These are phyloP conservation scores for Catunica adiposa DNA, from an alignment of 2,329 filamentous ascomycete species.

Conservation along the genomic window DNA sequence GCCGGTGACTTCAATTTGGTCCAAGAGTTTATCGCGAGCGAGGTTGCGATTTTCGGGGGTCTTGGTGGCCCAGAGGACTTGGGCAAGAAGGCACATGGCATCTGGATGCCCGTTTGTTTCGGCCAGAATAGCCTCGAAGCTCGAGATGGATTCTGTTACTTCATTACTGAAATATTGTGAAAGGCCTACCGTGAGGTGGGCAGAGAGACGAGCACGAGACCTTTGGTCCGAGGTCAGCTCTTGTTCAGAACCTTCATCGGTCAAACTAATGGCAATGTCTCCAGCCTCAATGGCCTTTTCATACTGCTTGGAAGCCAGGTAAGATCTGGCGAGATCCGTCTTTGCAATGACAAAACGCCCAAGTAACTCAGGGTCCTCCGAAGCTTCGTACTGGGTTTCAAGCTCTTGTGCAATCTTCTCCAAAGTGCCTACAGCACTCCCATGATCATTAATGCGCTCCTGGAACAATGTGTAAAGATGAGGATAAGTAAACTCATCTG, in stretches of 20 bases:
- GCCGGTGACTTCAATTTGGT: constrained; percentile 55
- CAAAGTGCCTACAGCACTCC: constrained; percentile 46
- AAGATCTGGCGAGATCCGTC: constrained; percentile 70
- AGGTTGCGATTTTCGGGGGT: constrained; percentile 55
- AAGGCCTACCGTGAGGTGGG: constrained; percentile 71
- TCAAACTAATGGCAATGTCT: constrained; percentile 64
- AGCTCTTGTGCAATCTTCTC: constrained; percentile 49
- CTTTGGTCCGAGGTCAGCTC: constrained; percentile 49
- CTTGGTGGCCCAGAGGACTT: constrained; percentile 86
- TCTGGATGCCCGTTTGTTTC: constrained; percentile 66
- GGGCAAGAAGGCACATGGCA: constrained; percentile 70
- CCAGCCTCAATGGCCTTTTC: constrained; percentile 60
- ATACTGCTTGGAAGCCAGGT: constrained; percentile 53
- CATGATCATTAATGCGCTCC: constrained; percentile 59
- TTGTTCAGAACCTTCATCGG: constrained; percentile 51
- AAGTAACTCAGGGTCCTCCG: constrained; percentile 59
- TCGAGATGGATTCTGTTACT: constrained; percentile 53
- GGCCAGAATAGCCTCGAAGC: constrained; percentile 63
- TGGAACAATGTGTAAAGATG: constrained; percentile 69
- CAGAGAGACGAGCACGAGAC: constrained; percentile 58
- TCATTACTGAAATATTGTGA: constrained; percentile 57
- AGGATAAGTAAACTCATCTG: constrained; percentile 52
- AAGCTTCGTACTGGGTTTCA: constrained; percentile 70
- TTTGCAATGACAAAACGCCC: constrained; percentile 67
- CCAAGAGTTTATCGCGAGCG: constrained; percentile 65